phyloP scores from a whole-genome alignment of 208 protist species.

The Trypanosoma vivax region DNA sequence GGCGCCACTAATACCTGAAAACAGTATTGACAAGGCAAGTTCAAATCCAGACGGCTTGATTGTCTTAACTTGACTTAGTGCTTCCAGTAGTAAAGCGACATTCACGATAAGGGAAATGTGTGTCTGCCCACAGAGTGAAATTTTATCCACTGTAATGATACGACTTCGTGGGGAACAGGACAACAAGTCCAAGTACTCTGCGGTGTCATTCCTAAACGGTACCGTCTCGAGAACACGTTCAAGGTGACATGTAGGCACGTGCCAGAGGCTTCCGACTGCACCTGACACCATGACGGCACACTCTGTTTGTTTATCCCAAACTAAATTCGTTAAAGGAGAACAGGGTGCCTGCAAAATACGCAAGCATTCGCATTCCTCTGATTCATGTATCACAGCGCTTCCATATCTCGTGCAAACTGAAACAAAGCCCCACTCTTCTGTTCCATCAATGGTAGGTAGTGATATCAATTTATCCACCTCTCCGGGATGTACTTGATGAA shows the following conservation, averaged over 20 bases:
- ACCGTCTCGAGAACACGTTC: conserved; percentile 28
- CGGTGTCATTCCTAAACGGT: not conserved
- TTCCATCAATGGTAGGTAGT: conserved; percentile 13
- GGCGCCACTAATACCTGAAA: conserved; percentile 2
- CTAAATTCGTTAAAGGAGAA: conserved; percentile 48
- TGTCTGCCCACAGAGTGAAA: conserved; percentile 9
- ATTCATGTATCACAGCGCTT: conserved; percentile 56
- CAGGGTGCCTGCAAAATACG: conserved; percentile 51
- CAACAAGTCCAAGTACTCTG: conserved; percentile 5
- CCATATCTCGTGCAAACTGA: conserved; percentile 52
- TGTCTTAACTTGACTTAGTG: not conserved
- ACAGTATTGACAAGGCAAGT: conserved; percentile 14
- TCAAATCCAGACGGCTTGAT: no score
- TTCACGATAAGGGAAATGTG: conserved; percentile 16
- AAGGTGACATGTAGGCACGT: conserved; percentile 71
- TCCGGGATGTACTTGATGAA: conserved; percentile 17
- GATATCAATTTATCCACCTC: conserved; percentile 15
- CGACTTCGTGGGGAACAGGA: not conserved
- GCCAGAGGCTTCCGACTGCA: conserved; percentile 60
- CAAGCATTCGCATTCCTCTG: conserved; percentile 33
- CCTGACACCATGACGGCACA: conserved; percentile 54
- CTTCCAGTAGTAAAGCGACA: conserved; percentile 14
- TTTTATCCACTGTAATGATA: conserved; percentile 16
- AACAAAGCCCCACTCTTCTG: conserved; percentile 42
- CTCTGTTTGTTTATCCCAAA: conserved; percentile 41